Conservation (phyloP, 2,329 filamentous ascomycete species). For the Plenodomus biglobosus region DNA sequence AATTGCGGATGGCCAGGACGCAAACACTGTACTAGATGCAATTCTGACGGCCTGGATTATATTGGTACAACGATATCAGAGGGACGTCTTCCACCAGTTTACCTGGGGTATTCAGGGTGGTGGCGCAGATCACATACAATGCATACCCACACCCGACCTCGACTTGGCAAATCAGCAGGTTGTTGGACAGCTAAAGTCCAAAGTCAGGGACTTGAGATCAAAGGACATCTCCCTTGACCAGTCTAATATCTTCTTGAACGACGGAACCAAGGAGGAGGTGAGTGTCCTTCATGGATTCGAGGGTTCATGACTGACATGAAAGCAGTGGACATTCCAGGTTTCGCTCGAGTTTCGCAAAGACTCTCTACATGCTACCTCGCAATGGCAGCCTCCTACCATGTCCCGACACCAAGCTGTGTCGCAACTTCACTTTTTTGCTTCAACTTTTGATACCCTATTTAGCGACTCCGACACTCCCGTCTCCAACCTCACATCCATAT, state of each 20-base stretch:
- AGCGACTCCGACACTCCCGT: slow-evolving; percentile 15
- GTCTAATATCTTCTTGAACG: slow-evolving; percentile 27
- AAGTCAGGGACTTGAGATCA: slow-evolving; percentile 16
- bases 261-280: slow-evolving; percentile 37
- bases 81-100: slow-evolving; percentile 35
- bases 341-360: slow-evolving; percentile 27
- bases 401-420: slow-evolving; percentile 48
- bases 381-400: slow-evolving; percentile 48
- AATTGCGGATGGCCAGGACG: slow-evolving; percentile 8
- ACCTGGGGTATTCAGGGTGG: slow-evolving; percentile 28
- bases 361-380: slow-evolving; percentile 43
- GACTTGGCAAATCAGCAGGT: slow-evolving; percentile 18
- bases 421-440: slow-evolving; percentile 48
- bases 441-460: slow-evolving; percentile 43
- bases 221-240: slow-evolving; percentile 11
- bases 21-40: slow-evolving; percentile 20
- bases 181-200: slow-evolving; percentile 16
- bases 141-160: slow-evolving; percentile 19
- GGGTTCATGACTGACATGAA: slow-evolving; percentile 1
- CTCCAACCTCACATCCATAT: slow-evolving; percentile 20
- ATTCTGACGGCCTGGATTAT: slow-evolving; percentile 38
- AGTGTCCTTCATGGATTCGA: not conserved
- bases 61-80: slow-evolving; percentile 35
- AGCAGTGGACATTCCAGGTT: slow-evolving; percentile 36
- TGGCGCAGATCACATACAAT: slow-evolving; percentile 13